Conservation (phyloP, 2,329 filamentous ascomycete genomes). For the Colletotrichum ledebouriae region DNA sequence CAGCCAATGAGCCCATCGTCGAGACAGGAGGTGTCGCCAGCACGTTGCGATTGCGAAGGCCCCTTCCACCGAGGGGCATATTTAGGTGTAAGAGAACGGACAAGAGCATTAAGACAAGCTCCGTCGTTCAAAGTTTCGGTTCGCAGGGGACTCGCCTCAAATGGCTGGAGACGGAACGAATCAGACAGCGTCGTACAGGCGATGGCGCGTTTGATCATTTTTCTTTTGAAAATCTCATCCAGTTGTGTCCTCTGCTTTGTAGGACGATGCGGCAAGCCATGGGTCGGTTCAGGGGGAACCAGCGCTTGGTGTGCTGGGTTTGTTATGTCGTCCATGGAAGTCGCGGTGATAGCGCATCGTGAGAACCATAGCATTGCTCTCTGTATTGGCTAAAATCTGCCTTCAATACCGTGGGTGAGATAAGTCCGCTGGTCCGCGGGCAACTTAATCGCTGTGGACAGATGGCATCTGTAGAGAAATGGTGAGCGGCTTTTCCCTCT, state of each 20-base stretch:
- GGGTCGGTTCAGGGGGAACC: slow-evolving; percentile 8
- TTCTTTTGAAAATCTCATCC: slow-evolving; percentile 6
- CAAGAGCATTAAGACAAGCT: slow-evolving; percentile 27
- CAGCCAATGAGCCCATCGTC: slow-evolving; percentile 20
- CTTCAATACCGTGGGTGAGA: slow-evolving; percentile 11
- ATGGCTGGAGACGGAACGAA: slow-evolving; percentile 27
- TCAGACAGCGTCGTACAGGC: slow-evolving; percentile 30
- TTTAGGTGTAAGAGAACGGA: slow-evolving; percentile 23
- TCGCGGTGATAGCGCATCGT: slow-evolving; percentile 17
- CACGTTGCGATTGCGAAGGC: slow-evolving; percentile 33
- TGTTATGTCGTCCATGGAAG: slow-evolving; percentile 5
- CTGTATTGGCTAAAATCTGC: background rate
- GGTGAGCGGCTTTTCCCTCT: background rate
- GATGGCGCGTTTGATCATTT: slow-evolving; percentile 32
- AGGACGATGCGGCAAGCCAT: slow-evolving; percentile 13
- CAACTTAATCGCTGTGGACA: background rate
- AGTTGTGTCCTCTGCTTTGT: slow-evolving; percentile 4
- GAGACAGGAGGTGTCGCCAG: slow-evolving; percentile 34
- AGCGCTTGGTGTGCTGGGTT: slow-evolving; percentile 1
- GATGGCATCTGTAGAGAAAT: background rate
- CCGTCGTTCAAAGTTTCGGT: slow-evolving; percentile 34
- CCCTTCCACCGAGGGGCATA: background rate
- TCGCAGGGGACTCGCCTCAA: slow-evolving; percentile 31
- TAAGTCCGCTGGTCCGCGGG: slow-evolving; percentile 9
- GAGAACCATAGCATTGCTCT: slow-evolving; percentile 17